Base-by-base conservation (phyloP, 108 stramenopile species). In the Cyclotella atomus region DNA sequence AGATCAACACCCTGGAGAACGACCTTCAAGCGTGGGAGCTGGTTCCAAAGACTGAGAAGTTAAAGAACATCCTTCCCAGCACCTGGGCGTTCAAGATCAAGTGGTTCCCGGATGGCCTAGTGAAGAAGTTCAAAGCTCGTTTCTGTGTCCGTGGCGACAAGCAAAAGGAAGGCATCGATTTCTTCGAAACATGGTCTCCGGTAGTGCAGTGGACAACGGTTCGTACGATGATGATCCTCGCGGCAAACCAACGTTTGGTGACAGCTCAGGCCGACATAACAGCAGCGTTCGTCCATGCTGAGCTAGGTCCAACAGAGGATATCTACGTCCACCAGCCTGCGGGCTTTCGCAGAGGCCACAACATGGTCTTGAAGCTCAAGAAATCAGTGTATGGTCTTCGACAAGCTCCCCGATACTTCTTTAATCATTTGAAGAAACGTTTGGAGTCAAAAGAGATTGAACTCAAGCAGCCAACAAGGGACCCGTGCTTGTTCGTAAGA, bases 71-170 rank as follows among this genome's bases (percentile, higher is more conserved):
- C 6, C 33, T 85, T 0, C 83, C 83, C 6, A 67, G 71, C n/a
- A 74, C 65, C 0, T 86, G 88, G 85, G 73, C 77, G 10, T 83
- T 84, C 61, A 64, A 65, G 17, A 29, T 77, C 46, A 87, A 90
- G 54, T 61, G 84, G 0, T 75, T 53, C 25, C 88, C 85, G 1
- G 82, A 83, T 73, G 83, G 87, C 3, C 24, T 28, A 19, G 33
- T 83, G 0, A 77, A 63, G 36, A 85, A 85, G 46, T 73, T 76
- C 52, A 89, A 89, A 43, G 85, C 83, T 14, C 24, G 81, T 8
- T 83, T 70, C 27, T 86, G 85, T 32, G 70, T 70, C 27, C 33
- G 81, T 16, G 77, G 83, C 15, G 83, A 84, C 30, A 25, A 27
- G 30, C 78, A 84, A 60, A 34, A 35, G 16, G 61, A 71, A 56